phyloP scores from a whole-genome alignment of 2,329 filamentous ascomycete species.

The Aureobasidium subglaciale region DNA sequence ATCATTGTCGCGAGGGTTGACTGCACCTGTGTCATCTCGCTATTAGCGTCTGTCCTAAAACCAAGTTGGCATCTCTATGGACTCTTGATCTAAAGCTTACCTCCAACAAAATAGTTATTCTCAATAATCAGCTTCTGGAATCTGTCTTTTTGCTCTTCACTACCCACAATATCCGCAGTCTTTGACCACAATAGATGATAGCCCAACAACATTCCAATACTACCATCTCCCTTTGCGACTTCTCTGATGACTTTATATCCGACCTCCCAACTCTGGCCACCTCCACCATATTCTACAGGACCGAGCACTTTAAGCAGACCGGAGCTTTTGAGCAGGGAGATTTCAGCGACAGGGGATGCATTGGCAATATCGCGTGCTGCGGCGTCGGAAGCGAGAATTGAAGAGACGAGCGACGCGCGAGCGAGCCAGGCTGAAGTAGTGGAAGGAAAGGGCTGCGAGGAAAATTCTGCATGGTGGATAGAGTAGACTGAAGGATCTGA shows the following conservation, averaged over 20 bases:
- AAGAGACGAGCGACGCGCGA: constrained; percentile 43
- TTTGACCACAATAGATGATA: constrained; percentile 60
- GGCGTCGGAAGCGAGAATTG: constrained; percentile 45
- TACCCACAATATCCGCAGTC: constrained; percentile 55
- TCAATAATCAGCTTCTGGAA: constrained; percentile 50
- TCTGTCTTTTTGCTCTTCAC: constrained; percentile 51
- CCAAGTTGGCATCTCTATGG: too few species aligned
- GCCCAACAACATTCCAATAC: constrained; percentile 58
- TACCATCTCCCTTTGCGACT: constrained; percentile 58
- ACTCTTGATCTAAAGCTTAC: too few species aligned
- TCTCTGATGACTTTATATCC: constrained; percentile 55
- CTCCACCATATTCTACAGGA: constrained; percentile 45
- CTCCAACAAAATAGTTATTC: constrained; percentile 61
- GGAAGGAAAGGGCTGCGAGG: constrained; percentile 29
- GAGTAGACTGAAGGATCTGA: background rate
- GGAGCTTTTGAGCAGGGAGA: constrained; percentile 45
- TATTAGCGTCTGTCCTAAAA: background rate
- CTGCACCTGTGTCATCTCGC: constrained; percentile 31
- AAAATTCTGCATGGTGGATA: background rate
- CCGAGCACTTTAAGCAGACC: constrained; percentile 47
- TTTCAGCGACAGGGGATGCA: constrained; percentile 45
- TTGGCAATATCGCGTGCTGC: constrained; percentile 44
- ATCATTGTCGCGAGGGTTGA: constrained; percentile 59
- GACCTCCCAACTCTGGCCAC: constrained; percentile 47
- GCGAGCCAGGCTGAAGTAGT: constrained; percentile 40